Conservation (phyloP, 2,329 filamentous ascomycete genomes). For the Neonectria sp. region DNA sequence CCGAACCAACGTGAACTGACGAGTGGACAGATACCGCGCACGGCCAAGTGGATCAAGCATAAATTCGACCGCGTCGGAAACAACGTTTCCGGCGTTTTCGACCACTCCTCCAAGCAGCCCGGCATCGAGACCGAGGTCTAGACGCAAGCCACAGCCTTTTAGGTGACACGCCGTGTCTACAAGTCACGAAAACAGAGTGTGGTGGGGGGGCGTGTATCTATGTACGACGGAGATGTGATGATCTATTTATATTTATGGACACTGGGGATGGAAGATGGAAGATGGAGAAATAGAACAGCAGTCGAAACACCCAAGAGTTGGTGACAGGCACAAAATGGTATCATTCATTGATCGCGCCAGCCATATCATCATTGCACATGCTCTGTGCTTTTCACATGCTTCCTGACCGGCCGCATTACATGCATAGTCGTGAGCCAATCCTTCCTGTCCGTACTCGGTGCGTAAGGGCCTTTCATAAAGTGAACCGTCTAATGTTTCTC, state of each 20-base stretch:
- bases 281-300: not conserved
- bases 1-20: constrained; percentile 27
- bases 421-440: constrained; percentile 24
- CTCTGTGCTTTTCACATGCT: constrained; percentile 9
- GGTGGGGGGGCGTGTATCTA: constrained; percentile 3
- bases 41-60: constrained; percentile 66
- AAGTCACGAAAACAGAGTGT: not conserved
- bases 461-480: not conserved
- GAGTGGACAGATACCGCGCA: constrained; percentile 55
- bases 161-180: constrained; percentile 13
- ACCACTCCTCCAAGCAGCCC: constrained; percentile 70
- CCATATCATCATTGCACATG: constrained; percentile 30
- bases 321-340: constrained; percentile 31
- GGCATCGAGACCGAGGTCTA: constrained; percentile 80
- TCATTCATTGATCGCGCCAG: constrained; percentile 41
- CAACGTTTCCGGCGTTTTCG: constrained; percentile 70
- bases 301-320: not conserved
- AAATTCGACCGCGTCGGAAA: constrained; percentile 71
- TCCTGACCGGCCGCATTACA: constrained; percentile 13
- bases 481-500: constrained; percentile 11
- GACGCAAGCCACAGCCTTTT: constrained; percentile 42
- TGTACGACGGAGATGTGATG: constrained; percentile 1
- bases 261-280: not conserved
- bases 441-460: constrained; percentile 12
- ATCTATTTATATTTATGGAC: constrained; percentile 18